Evolutionary conservation across 164 flowering plant genomes (phyloP).

Genomic region (Echeveria elegans): DNA sequence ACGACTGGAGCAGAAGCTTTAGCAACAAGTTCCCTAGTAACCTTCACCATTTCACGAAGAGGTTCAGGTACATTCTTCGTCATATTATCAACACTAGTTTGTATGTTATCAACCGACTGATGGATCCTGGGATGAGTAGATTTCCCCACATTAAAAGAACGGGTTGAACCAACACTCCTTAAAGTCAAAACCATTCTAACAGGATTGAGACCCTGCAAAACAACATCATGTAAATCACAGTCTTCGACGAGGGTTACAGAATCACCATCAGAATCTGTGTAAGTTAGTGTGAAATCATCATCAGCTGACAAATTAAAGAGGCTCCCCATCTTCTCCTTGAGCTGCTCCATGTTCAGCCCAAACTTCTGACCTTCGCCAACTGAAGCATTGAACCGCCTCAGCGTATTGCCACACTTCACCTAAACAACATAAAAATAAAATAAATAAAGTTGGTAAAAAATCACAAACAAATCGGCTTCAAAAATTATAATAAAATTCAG

Average conservation of each 20-base stretch:
- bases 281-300: constrained; percentile 57
- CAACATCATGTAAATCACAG: constrained; percentile 65
- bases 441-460: no score
- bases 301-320: constrained; percentile 47
- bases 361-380: constrained; percentile 27
- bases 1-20: constrained; percentile 41
- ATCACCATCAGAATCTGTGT: constrained; percentile 78
- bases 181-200: constrained; percentile 48
- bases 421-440: constrained; percentile 23
- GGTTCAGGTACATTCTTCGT: constrained; percentile 52
- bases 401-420: constrained; percentile 71
- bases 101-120: constrained; percentile 16
- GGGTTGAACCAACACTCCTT: constrained; percentile 19
- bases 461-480: no score
- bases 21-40: constrained; percentile 36
- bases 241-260: constrained; percentile 65
- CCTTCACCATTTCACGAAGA: constrained; percentile 31
- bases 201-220: constrained; percentile 61
- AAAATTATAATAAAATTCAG: no score
- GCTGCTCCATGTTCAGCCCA: constrained; percentile 42
- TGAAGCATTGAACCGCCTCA: constrained; percentile 58
- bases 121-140: constrained; percentile 25
- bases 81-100: constrained; percentile 25
- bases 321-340: constrained; percentile 42
- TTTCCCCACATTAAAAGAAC: constrained; percentile 16